Evolutionary conservation across 2,329 filamentous ascomycete species (phyloP), one percentile per base, ranked within the genome.

Genomic region (Talaromyces sp.): DNA sequence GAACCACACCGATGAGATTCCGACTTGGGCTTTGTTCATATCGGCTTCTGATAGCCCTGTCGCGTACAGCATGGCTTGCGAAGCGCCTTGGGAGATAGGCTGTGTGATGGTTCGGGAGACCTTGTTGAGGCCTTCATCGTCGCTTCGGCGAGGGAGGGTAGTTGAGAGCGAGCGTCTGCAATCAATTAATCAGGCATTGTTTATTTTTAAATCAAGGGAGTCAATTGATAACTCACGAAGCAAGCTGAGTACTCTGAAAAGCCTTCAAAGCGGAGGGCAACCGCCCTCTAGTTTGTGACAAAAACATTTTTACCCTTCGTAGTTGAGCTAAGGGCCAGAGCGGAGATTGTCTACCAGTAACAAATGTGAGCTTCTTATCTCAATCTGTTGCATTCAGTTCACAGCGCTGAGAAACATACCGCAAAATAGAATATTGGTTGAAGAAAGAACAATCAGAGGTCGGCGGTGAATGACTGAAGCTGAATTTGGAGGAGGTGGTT

Each of bases 1-100:
- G 81, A 94, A 97, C 95, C 95, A 99, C 67, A 98, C 93, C 6
- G 93, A 97, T 49, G 94, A 96, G 76, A 99, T 98, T 70, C 95
- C 95, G 71, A 99, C 90, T 83, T 99, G 96, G 31, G 95, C 90
- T 84, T 98, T 99, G 83, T 90, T 89, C 89, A 98, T 91, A 79
- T 97, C 93, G 64, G 86, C 85, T 75, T 96, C 91, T 49, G 82
- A 87, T 73, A 99, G 83, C 62, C 96, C 96, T 1, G 94, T 97
- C 70, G 92, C 95, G 83, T 97, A 99, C 65, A 99, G 85, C 96
- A 99, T 99, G 69, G 96, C 95, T 83, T 99, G 95, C 49, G 95
- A 98, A 63, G 96, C 95, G 71, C 95, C 95, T 83, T 99, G 95
- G 39, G 94, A 95, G 83, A 97, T 98, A 76, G 93, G 94, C 81